Conservation (phyloP, 768 basidiomycete genomes). For the Serendipita sp. region DNA sequence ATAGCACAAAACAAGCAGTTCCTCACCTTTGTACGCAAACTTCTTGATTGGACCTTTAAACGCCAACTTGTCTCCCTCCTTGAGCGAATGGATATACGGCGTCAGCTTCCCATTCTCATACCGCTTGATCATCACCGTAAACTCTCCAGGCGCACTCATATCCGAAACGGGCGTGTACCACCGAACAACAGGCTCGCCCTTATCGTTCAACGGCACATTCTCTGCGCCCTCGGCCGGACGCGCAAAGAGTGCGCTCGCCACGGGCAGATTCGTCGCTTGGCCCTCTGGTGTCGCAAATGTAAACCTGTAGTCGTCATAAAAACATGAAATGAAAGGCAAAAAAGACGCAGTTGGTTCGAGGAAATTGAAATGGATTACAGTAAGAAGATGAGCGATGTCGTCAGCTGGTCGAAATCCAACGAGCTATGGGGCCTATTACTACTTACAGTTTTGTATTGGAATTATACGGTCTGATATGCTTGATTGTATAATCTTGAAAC, state of each 20-base stretch:
- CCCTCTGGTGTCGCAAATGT: conserved; percentile 67
- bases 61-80: conserved; percentile 63
- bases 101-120: conserved; percentile 73
- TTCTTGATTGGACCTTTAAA: conserved; percentile 90
- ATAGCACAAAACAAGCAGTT: conserved; percentile 12
- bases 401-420: not conserved
- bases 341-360: conserved; percentile 8
- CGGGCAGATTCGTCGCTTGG: conserved; percentile 60
- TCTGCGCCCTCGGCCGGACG: conserved; percentile 50
- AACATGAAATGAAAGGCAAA: too few relatives aligned
- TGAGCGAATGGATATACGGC: conserved; percentile 64
- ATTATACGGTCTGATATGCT: conserved; percentile 34
- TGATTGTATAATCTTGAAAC: conserved; percentile 69
- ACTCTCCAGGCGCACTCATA: conserved; percentile 55
- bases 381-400: not conserved
- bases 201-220: conserved; percentile 40
- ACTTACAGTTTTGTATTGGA: conserved; percentile 28
- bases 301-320: conserved; percentile 51
- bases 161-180: conserved; percentile 90
- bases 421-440: conserved; percentile 55
- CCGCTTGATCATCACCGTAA: conserved; percentile 72
- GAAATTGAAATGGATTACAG: too few relatives aligned
- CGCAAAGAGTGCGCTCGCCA: conserved; percentile 65
- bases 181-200: conserved; percentile 76
- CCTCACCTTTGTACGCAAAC: conserved; percentile 63